These are phyloP conservation scores for Sonneratia caseolaris DNA, from an alignment of 345 rosid species.

Conservation along the genomic window DNA sequence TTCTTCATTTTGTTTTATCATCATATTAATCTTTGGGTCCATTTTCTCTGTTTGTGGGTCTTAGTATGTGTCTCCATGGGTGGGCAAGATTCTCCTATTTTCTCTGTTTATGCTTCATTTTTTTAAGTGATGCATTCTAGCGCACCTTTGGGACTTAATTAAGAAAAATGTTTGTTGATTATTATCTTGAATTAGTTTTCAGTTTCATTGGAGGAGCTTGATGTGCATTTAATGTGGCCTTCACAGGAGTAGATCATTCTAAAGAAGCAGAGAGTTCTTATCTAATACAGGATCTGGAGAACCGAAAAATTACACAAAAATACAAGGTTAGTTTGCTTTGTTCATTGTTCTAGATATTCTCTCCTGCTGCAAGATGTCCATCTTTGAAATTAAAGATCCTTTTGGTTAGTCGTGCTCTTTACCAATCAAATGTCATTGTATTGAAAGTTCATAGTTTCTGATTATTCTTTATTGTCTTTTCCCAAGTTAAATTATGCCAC, in stretches of 20 bases:
- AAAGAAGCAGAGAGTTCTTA: slow-evolving; percentile 43
- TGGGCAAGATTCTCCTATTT: neutral
- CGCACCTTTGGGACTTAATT: neutral
- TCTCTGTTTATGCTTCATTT: neutral
- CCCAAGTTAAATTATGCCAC: neutral
- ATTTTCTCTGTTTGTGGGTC: neutral
- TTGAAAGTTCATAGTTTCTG: neutral
- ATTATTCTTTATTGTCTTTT: neutral
- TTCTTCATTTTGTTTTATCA: neutral
- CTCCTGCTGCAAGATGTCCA: neutral
- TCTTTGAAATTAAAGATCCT: neutral
- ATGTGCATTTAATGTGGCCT: neutral
- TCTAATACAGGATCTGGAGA: slow-evolving; percentile 52
- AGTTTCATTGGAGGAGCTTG: neutral
- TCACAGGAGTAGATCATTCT: slow-evolving; percentile 26
- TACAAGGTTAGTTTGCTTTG: slow-evolving; percentile 42
- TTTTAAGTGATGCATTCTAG: neutral
- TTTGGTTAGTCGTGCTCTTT: neutral
- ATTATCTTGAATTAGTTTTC: neutral
- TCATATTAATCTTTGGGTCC: neutral
- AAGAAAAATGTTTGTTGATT: neutral
- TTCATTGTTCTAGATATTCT: neutral
- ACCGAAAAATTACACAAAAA: slow-evolving; percentile 40
- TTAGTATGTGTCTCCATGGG: neutral
- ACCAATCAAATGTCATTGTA: neutral